Evolutionary conservation across 495 filamentous ascomycete species (phyloP).

Genomic region (Penicillium dipodomyicola): DNA sequence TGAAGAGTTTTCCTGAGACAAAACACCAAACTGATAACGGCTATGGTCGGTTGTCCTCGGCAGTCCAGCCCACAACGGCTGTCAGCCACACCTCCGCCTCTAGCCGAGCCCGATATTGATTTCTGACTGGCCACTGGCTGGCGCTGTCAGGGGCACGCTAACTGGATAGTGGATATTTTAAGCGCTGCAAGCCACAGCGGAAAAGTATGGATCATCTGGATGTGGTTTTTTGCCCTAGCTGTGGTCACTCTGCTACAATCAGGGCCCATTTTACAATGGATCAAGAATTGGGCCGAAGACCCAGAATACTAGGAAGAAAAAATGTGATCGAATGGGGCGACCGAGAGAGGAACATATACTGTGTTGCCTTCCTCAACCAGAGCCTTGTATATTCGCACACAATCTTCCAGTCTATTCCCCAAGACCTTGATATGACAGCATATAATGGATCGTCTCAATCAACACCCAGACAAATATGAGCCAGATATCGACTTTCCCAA

Average conservation of each 20-base stretch:
- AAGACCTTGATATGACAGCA: constrained; percentile 1
- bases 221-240: constrained; percentile 1
- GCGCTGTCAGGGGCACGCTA: neutral
- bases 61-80: neutral
- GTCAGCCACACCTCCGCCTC: constrained; percentile 8
- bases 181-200: constrained; percentile 13
- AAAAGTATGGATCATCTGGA: constrained; percentile 17
- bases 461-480: constrained; percentile 1
- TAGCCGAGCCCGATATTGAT: neutral
- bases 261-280: constrained; percentile 9
- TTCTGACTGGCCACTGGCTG: neutral
- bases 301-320: neutral
- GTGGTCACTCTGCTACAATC: constrained; percentile 4
- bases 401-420: neutral
- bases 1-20: constrained; percentile 6
- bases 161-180: constrained; percentile 4
- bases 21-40: constrained; percentile 12
- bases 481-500: neutral
- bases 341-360: constrained; percentile 3
- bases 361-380: neutral
- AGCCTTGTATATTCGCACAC: neutral
- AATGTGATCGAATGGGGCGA: neutral
- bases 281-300: neutral
- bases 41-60: constrained; percentile 14
- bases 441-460: neutral